Evolutionary conservation across 192 early-diverging fungal species (phyloP), one percentile per base, ranked within the genome.

Genomic region (Entomortierella parvispora): DNA sequence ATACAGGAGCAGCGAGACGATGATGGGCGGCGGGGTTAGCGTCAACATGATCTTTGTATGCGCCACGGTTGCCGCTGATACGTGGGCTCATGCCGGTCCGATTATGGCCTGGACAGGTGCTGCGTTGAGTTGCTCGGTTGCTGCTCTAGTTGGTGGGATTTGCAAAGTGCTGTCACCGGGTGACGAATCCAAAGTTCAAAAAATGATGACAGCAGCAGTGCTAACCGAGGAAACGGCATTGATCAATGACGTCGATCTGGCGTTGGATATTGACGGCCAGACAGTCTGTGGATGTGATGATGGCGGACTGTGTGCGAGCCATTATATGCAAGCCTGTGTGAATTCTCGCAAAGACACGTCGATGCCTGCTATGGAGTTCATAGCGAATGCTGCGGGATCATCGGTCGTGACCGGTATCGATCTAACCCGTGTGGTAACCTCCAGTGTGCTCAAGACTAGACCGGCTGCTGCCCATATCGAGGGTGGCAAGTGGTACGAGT

Each of bases 101-200:
- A 49, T 49, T 18, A 49, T 18, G n/a, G 47, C 47, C 9, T 49
- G 47, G 47, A 14, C 9, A 14, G 47, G 47, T 22, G 47, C 47
- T 6, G 47, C 47, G 47, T 49, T 49, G 47, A 49, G 47, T 49
- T 49, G 47, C 47, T 49, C 47, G 47, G 47, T 49, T 49, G 47
- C 47, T 49, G 47, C 47, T 49, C n/a, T 49, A 18, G 47, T 18
- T 49, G 47, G 47, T 12, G 47, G 47, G 47, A 49, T 49, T 22
- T 14, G 47, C 47, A 49, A 49, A 18, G 47, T 49, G 47, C 18
- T 49, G 18, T 6, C 47, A 49, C 9, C 6, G 47, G 47, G 47
- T 49, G 18, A 49, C n/a, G 47, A 49, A 20, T 49, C 47, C 6
- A 18, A 49, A 14, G 47, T 49, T 49, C 47, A 18, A 14, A 23